phyloP scores from a whole-genome alignment of 495 filamentous ascomycete genomes.

The Aspergillus conjunctus region DNA sequence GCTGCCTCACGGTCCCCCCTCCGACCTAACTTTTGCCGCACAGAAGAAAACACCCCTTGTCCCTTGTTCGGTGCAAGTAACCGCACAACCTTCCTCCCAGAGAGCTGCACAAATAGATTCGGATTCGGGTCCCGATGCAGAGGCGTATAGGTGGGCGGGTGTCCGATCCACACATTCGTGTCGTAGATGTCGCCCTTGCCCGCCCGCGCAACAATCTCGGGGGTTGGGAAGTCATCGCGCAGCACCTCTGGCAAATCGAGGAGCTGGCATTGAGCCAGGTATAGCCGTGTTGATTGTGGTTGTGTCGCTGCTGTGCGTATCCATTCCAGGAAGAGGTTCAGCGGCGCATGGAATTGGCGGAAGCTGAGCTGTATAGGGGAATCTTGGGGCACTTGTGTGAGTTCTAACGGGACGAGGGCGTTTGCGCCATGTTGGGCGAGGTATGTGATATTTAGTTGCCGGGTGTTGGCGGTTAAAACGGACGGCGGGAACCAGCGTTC shows the following conservation, averaged over 20 bases:
- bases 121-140: constrained; percentile 92
- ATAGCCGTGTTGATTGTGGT: constrained; percentile 53
- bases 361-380: constrained; percentile 38
- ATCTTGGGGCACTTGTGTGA: constrained; percentile 35
- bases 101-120: constrained; percentile 86
- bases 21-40: constrained; percentile 52
- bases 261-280: constrained; percentile 83
- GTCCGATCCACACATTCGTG: constrained; percentile 84
- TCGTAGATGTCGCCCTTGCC: constrained; percentile 80
- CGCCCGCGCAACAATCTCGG: constrained; percentile 58
- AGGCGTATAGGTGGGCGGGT: constrained; percentile 83
- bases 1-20: constrained; percentile 46
- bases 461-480: background rate
- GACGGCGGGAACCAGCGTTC: constrained; percentile 54
- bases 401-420: constrained; percentile 60
- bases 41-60: constrained; percentile 56
- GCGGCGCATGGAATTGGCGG: constrained; percentile 57
- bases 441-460: constrained; percentile 51
- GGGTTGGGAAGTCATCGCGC: constrained; percentile 67
- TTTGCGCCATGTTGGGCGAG: constrained; percentile 48
- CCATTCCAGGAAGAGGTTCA: constrained; percentile 61
- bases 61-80: constrained; percentile 66
- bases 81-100: constrained; percentile 71
- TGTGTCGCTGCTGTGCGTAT: constrained; percentile 36
- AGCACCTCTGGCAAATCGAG: constrained; percentile 62